Conservation (phyloP, 1,139 yeast genomes). For the Candida frijolesensis region DNA sequence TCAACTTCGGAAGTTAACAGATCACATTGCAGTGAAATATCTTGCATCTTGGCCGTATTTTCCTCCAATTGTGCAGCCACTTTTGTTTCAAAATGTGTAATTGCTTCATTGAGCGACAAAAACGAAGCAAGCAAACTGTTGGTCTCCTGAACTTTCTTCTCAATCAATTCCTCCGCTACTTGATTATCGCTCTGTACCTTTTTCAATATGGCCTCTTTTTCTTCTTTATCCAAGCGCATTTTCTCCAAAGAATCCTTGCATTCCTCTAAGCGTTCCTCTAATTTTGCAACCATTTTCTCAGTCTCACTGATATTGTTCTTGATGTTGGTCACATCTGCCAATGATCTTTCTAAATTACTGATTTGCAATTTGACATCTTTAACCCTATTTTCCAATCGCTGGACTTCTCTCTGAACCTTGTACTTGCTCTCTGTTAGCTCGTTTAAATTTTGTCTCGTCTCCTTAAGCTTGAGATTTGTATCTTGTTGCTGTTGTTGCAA, state of each 20-base stretch:
- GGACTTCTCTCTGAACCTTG: slow-evolving; percentile 45
- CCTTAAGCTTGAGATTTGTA: slow-evolving; percentile 45
- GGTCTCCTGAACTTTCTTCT: slow-evolving; percentile 7
- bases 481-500: slow-evolving; percentile 52
- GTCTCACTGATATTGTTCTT: slow-evolving; percentile 22
- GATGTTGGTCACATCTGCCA: slow-evolving; percentile 39
- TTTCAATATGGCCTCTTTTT: slow-evolving; percentile 27
- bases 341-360: slow-evolving; percentile 54
- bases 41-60: slow-evolving; percentile 19
- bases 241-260: slow-evolving; percentile 18
- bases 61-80: slow-evolving; percentile 21
- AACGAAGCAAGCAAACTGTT: slow-evolving; percentile 10
- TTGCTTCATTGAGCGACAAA: slow-evolving; percentile 12
- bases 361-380: slow-evolving; percentile 61
- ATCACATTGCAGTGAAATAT: slow-evolving; percentile 12
- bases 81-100: slow-evolving; percentile 24
- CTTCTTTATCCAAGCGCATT: slow-evolving; percentile 16
- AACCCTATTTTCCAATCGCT: slow-evolving; percentile 52
- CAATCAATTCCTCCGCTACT: slow-evolving; percentile 17
- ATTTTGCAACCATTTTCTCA: slow-evolving; percentile 17
- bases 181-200: slow-evolving; percentile 23
- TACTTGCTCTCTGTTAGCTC: slow-evolving; percentile 54
- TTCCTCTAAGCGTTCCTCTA: slow-evolving; percentile 18
- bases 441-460: slow-evolving; percentile 45
- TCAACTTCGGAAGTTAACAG: slow-evolving; percentile 23